These are phyloP conservation scores for Cladosporium sp. DNA, from an alignment of 2,329 filamentous ascomycete species.

Conservation along the genomic window DNA sequence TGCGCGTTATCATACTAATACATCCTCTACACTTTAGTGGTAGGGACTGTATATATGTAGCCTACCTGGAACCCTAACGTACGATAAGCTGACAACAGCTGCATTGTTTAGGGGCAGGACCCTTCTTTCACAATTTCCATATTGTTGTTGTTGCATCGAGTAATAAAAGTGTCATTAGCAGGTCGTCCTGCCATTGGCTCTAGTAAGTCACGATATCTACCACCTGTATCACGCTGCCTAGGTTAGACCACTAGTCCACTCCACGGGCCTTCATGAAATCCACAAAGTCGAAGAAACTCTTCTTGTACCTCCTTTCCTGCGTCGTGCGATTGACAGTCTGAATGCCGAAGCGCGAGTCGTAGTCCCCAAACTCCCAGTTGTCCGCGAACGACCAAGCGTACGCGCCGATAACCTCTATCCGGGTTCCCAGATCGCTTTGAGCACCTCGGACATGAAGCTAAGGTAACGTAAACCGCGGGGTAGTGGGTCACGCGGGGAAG, in stretches of 20 bases:
- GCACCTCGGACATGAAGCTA: conserved; percentile 37
- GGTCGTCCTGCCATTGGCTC: no score
- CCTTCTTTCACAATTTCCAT: conserved; percentile 20
- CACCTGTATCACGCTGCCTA: no score
- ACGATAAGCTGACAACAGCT: conserved; percentile 3
- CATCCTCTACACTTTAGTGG: neutral
- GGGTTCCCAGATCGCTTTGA: conserved; percentile 29
- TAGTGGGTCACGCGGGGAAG: neutral
- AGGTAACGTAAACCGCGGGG: conserved; percentile 36
- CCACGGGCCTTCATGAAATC: conserved; percentile 20
- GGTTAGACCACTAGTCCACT: no score
- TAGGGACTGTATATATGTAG: conserved; percentile 1
- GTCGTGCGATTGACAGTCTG: conserved; percentile 42
- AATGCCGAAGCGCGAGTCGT: conserved; percentile 50
- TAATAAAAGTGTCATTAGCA: no score
- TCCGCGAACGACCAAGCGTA: conserved; percentile 33
- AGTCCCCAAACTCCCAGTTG: conserved; percentile 47
- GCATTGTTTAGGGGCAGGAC: conserved; percentile 37
- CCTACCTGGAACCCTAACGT: neutral
- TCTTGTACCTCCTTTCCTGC: conserved; percentile 34
- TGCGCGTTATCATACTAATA: neutral
- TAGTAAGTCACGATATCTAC: no score
- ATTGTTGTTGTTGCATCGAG: no score
- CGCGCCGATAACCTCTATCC: conserved; percentile 31
- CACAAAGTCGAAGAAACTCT: conserved; percentile 35